Percentiles rank a stretch among this genome's conserved stretches.
Evolutionary conservation across 176 grass and related monocot genomes (phyloP).

Genomic region (Chrysopogon serrulatus): DNA sequence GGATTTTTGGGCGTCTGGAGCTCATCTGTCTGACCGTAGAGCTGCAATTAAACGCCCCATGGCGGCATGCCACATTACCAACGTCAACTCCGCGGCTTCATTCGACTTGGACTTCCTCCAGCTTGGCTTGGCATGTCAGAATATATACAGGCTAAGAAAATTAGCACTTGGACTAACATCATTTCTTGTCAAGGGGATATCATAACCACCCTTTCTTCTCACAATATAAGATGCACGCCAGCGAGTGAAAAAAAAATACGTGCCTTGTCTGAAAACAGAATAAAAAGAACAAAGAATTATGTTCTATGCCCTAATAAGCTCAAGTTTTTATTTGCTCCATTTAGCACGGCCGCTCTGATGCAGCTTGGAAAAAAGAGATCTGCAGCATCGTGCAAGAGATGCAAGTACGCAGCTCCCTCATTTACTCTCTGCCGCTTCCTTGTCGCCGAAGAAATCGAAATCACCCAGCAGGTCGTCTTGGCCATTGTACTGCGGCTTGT

Average conservation of each 20-base stretch:
- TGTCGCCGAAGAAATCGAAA: constrained; percentile 34
- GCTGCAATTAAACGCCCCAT: background rate
- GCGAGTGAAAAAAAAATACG: background rate
- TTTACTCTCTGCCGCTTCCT: constrained; percentile 28
- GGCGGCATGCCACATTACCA: background rate
- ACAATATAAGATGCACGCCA: background rate
- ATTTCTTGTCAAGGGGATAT: background rate
- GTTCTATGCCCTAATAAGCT: background rate
- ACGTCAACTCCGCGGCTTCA: background rate
- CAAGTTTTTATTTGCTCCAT: background rate
- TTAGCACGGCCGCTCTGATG: background rate
- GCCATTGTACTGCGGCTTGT: constrained; percentile 37
- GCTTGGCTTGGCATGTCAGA: background rate
- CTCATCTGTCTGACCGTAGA: background rate
- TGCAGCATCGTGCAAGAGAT: background rate
- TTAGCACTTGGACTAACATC: background rate
- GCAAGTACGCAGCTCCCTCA: background rate
- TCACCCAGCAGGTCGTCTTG: constrained; percentile 41
- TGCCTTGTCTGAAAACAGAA: background rate
- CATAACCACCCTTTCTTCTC: background rate
- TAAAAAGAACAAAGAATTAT: background rate
- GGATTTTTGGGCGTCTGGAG: too few relatives aligned
- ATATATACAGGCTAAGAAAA: background rate
- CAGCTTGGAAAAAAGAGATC: background rate
- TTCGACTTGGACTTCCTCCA: background rate